Base-by-base conservation (phyloP, 2,329 filamentous ascomycete species). In the Hypoxylon sp. region DNA sequence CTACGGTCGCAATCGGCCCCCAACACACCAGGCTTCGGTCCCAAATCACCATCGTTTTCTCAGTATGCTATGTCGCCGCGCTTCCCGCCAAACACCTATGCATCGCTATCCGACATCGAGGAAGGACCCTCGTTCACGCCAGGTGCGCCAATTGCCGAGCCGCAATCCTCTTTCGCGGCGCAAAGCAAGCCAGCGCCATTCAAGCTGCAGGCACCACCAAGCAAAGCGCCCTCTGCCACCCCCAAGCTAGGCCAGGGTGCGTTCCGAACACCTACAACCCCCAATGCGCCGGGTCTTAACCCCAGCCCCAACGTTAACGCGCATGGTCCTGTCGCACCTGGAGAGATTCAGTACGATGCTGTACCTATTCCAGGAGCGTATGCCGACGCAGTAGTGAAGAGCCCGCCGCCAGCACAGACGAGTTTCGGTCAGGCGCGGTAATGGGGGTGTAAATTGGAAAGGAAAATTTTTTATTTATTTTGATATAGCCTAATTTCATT, bases 301-400 rank as follows among this genome's bases (percentile, higher is more conserved):
- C 78, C 78, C 17, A 71, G 75, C 62, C 78, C 79, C 36, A 83
- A 82, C 58, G 75, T 85, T 64, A 86, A 90, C 72, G 84, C 90
- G 53, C 92, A 93, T 72, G 89, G 90, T 17, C 87, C 86, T 10
- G 86, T 89, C 25, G 91, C 92, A 9, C 90, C 92, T 0, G 92
- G 94, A 51, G 95, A 98, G 85, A 89, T 91, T 74, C 89, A 90
- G 52, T 98, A 97, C 79, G 94, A 90, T 11, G 83, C 91, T 21
- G 95, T 98, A 32, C 93, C 94, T 0, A 97, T 98, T 65, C 95
- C 95, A 0, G 92, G 92, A 5, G 92, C 94, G 0, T 98, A 98
- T 77, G 83, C 86, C 5, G 86, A 85, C 51, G 83, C 83, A 63
- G 83, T 83, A 5, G 73, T 88, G 61, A 85, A 83, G 79, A 86